phyloP scores from a whole-genome alignment of 2,329 filamentous ascomycete species.

The Chaetomiaceae sp. region DNA sequence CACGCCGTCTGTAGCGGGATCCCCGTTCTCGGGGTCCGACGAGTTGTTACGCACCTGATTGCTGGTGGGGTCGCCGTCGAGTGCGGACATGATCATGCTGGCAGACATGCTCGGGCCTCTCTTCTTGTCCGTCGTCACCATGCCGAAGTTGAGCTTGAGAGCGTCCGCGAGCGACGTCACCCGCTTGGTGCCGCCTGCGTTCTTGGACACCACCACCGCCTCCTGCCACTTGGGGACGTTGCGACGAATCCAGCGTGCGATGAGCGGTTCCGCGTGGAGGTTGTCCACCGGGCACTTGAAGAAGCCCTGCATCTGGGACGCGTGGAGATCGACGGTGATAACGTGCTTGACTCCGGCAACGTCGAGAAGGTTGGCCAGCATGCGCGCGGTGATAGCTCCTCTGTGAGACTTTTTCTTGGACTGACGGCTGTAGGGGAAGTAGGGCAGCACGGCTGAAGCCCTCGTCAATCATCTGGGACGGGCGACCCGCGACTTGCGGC shows the following conservation, averaged over 20 bases:
- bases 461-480: slow-evolving; percentile 9
- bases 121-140: slow-evolving; percentile 81
- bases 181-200: slow-evolving; percentile 92
- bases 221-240: slow-evolving; percentile 86
- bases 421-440: slow-evolving; percentile 98
- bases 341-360: slow-evolving; percentile 96
- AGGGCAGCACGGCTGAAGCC: slow-evolving; percentile 70
- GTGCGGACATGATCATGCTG: slow-evolving; percentile 70
- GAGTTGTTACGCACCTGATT: slow-evolving; percentile 26
- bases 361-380: slow-evolving; percentile 91
- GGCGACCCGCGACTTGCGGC: not conserved
- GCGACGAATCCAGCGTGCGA: slow-evolving; percentile 89
- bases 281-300: slow-evolving; percentile 98
- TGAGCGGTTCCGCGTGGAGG: slow-evolving; percentile 88
- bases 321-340: slow-evolving; percentile 94
- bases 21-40: slow-evolving; percentile 24
- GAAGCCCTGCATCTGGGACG: slow-evolving; percentile 99
- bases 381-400: slow-evolving; percentile 91
- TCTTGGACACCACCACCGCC: slow-evolving; percentile 96
- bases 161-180: slow-evolving; percentile 95
- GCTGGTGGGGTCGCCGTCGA: slow-evolving; percentile 48
- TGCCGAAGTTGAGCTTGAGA: slow-evolving; percentile 94
- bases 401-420: slow-evolving; percentile 99
- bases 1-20: slow-evolving; percentile 23
- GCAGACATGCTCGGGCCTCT: slow-evolving; percentile 63